These are phyloP conservation scores for Cordyceps tenuipes DNA, from an alignment of 2,329 filamentous ascomycete genomes.

Conservation along the genomic window DNA sequence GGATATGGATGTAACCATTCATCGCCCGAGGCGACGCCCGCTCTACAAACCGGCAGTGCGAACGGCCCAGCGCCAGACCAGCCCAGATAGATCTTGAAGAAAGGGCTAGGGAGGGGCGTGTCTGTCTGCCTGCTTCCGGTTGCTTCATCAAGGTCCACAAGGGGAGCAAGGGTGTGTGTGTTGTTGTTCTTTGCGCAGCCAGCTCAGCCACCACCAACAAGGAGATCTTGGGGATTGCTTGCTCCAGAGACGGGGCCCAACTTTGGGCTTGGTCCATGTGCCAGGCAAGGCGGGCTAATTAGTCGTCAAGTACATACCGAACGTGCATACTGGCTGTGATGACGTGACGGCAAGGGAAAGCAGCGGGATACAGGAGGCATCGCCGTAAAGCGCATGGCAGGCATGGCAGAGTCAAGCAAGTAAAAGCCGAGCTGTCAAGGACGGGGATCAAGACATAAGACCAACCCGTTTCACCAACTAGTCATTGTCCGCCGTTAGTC, in stretches of 20 bases:
- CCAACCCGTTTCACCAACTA: background rate
- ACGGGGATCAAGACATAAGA: background rate
- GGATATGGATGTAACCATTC: conserved; percentile 7
- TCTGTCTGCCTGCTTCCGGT: too few relatives aligned
- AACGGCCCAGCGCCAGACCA: background rate
- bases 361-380: background rate
- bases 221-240: conserved; percentile 6
- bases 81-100: conserved; percentile 5
- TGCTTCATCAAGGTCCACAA: background rate
- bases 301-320: background rate
- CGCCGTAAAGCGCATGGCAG: background rate
- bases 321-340: too few relatives aligned
- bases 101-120: background rate
- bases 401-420: too few relatives aligned
- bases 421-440: too few relatives aligned
- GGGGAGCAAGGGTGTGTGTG: background rate
- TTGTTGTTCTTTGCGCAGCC: background rate
- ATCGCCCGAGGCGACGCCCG: background rate
- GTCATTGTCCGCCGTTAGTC: background rate
- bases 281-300: background rate
- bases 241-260: background rate
- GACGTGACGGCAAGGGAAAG: background rate
- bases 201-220: conserved; percentile 11
- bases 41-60: background rate
- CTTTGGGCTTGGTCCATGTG: background rate